Evolutionary conservation across 768 basidiomycete species (phyloP).

Genomic region (Mycena sanguinolenta): DNA sequence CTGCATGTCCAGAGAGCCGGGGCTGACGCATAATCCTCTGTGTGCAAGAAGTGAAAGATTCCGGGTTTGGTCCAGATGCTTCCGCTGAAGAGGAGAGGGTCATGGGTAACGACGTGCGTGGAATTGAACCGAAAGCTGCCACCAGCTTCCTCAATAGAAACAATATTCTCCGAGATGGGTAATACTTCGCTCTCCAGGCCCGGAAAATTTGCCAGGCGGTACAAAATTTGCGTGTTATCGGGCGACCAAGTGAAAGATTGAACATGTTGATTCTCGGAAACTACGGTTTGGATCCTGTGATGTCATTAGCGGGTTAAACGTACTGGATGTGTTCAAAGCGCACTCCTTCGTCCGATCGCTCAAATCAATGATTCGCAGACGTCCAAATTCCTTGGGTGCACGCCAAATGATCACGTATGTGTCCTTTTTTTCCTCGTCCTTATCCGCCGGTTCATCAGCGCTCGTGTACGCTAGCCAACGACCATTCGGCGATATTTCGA

Average conservation of each 20-base stretch:
- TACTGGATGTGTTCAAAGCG: background rate
- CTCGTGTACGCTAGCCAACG: conserved; percentile 33
- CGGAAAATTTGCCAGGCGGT: conserved; percentile 11
- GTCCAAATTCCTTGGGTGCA: conserved; percentile 1
- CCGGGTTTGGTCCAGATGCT: conserved; percentile 25
- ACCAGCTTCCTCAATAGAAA: conserved; percentile 21
- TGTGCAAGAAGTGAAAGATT: conserved; percentile 21
- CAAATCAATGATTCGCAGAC: conserved; percentile 32
- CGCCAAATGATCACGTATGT: conserved; percentile 31
- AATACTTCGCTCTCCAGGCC: conserved; percentile 24
- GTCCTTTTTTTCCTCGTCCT: conserved; percentile 30
- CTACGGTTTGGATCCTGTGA: conserved; percentile 8
- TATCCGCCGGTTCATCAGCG: conserved; percentile 32
- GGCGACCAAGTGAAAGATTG: conserved; percentile 30
- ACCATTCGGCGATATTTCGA: conserved; percentile 30
- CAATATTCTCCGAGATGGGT: conserved; percentile 26
- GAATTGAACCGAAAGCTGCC: background rate
- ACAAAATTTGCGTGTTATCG: conserved; percentile 29
- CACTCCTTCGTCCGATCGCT: conserved; percentile 19
- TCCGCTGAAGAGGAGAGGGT: background rate
- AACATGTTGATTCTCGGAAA: conserved; percentile 23
- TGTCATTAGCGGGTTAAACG: background rate
- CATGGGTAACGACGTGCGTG: conserved; percentile 25
- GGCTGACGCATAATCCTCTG: background rate
- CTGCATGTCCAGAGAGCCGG: conserved; percentile 21